Percentiles rank a stretch among this genome's conserved stretches.
Evolutionary conservation across 768 basidiomycete genomes (phyloP).

Genomic region (Naganishia friedmannii): DNA sequence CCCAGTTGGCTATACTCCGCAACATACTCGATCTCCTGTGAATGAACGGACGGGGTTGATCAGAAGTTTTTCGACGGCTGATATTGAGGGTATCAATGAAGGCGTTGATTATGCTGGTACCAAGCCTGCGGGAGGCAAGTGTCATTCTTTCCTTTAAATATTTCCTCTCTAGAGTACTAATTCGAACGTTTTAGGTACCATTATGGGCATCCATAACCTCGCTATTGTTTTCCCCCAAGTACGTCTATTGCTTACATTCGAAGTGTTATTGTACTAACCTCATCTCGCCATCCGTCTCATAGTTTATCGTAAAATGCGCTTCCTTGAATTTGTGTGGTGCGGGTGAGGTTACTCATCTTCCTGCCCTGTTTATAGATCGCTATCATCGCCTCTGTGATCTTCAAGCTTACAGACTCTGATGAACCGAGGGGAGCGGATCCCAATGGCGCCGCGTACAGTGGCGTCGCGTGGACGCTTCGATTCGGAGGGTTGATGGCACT

Average conservation of each 20-base stretch:
- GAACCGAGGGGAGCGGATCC: constrained; percentile 48
- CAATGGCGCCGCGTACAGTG: constrained; percentile 57
- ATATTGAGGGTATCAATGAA: constrained; percentile 47
- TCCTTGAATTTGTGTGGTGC: neutral
- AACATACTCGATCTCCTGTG: constrained; percentile 31
- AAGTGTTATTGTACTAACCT: neutral
- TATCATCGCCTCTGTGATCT: constrained; percentile 78
- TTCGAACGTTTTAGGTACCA: constrained; percentile 55
- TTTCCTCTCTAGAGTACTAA: neutral
- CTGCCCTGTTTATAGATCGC: constrained; percentile 62
- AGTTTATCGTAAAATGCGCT: neutral
- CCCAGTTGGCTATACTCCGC: constrained; percentile 40
- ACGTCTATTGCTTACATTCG: neutral
- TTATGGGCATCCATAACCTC: constrained; percentile 90
- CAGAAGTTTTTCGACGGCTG: constrained; percentile 52
- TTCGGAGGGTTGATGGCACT: constrained; percentile 86
- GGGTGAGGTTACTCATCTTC: neutral
- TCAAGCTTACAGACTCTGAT: constrained; percentile 66
- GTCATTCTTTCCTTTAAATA: constrained; percentile 56
- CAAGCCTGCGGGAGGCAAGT: constrained; percentile 58
- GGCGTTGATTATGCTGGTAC: constrained; percentile 48
- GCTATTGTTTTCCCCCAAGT: constrained; percentile 87
- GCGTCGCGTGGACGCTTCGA: constrained; percentile 88
- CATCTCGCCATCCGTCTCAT: neutral
- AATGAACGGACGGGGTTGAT: constrained; percentile 48